Percentiles rank a stretch among this genome's conserved stretches.
phyloP scores from a whole-genome alignment of 129 eudicot genomes.

The Rutidosis leptorrhynchoides region DNA sequence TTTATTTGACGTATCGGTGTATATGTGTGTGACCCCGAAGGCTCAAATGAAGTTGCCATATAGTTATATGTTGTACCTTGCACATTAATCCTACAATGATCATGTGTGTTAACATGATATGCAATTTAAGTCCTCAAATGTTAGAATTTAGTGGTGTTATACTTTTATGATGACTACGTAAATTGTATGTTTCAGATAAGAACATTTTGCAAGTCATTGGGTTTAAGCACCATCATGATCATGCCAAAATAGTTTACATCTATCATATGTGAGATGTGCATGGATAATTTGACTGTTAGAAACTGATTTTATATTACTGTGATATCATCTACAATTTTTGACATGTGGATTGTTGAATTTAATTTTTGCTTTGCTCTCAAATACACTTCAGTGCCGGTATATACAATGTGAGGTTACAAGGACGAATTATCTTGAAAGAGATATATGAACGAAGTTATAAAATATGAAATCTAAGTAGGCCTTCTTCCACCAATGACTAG shows the following conservation, averaged over 20 bases:
- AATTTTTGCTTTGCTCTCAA: not conserved
- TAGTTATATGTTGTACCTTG: too few species aligned
- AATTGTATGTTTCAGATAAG: not conserved
- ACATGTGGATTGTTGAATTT: not conserved
- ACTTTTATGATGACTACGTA: too few species aligned
- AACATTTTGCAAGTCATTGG: not conserved
- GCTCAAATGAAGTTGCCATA: too few species aligned
- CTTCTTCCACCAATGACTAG: not conserved
- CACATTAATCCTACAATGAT: too few species aligned
- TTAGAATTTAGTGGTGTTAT: not conserved
- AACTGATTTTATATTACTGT: not conserved
- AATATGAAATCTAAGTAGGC: not conserved
- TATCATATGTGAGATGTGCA: not conserved
- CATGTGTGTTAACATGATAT: not conserved
- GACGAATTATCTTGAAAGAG: not conserved
- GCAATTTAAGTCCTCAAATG: constrained; percentile 12
- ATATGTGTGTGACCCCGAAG: too few species aligned
- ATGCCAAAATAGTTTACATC: not conserved
- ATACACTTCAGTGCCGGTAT: not conserved
- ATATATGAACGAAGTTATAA: not conserved
- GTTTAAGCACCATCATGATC: too few species aligned
- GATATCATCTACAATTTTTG: too few species aligned
- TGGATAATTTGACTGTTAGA: not conserved
- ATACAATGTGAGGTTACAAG: not conserved
- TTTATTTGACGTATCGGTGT: too few species aligned